Conservation (phyloP, 495 filamentous ascomycete genomes). For the Aspergillus coremiiformis region DNA sequence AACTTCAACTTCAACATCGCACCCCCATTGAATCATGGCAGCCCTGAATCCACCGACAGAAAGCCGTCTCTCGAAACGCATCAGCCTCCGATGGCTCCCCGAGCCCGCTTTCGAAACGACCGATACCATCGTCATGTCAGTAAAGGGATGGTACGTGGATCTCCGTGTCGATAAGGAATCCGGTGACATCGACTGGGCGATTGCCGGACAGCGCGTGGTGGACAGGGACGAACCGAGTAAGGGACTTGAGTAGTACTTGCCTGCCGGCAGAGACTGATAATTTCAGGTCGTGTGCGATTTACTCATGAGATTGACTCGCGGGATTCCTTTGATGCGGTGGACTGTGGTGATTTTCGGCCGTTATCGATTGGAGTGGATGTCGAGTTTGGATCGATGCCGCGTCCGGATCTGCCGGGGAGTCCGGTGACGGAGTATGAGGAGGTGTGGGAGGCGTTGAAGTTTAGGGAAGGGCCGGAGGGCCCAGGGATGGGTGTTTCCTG, state of each 20-base stretch:
- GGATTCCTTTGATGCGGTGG: conserved; percentile 28
- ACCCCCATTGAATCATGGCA: neutral
- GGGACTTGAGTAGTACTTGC: neutral
- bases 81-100: conserved; percentile 39
- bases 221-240: conserved; percentile 25
- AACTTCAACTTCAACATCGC: too few relatives aligned
- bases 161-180: conserved; percentile 32
- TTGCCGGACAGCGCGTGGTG: conserved; percentile 32
- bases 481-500: conserved; percentile 23
- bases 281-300: conserved; percentile 29
- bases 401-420: conserved; percentile 28
- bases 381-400: conserved; percentile 35
- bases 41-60: neutral
- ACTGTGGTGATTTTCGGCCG: conserved; percentile 32
- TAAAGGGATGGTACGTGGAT: conserved; percentile 39
- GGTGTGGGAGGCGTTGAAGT: conserved; percentile 32
- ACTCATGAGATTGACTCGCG: conserved; percentile 38
- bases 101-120: conserved; percentile 34
- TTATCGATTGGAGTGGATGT: conserved; percentile 38
- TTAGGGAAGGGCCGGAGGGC: conserved; percentile 20
- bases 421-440: conserved; percentile 34
- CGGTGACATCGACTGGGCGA: conserved; percentile 33
- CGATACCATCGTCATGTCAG: conserved; percentile 40
- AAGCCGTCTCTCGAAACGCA: conserved; percentile 34
- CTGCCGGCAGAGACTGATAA: neutral